Base-by-base conservation (phyloP, 306 rosid genomes). In the Citrullus mucosospermus region DNA sequence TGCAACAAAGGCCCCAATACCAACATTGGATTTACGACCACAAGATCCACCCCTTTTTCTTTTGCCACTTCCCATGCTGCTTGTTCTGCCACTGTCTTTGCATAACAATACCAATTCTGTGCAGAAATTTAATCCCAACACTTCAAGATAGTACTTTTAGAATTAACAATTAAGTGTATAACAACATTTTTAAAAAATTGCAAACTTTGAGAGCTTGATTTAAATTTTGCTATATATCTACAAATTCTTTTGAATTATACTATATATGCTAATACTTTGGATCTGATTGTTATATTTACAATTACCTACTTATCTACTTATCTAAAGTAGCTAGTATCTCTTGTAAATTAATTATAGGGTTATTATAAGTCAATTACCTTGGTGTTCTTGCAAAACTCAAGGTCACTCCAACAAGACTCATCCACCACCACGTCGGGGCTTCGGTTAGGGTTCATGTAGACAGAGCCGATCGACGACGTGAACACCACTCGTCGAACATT, bases 41-140 rank as follows among this genome's bases (percentile, higher is more conserved):
- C 92, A 77, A 95, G 68, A 54, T 91, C 96, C 63, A 95, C 90
- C 28, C 83, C 92, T 81, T 71, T 89, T 79, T 84, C 95, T 81
- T 85, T 82, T 3, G 98, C 90, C 72, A 77, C 76, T 0, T 84
- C 88, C 96, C 96, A 91, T 18, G 99, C 97, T 28, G 89, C 77
- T 77, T 88, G 82, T 84, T 95, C 99, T 4, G 99, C 97, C 85
- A 91, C 89, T 0, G 93, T 88, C 75, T 95, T 95, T 43, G 93
- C 97, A 71, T 89, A 91, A 75, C 97, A 92, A 78, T 95, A 95
- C 99, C 99, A 93, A 6, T 91, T 91, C 98, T 93, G 88, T 63
- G 1, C 5, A 28, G 1, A 3, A 51, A 4, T 51, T 51, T 51
- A 55, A 55, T 55, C 2, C 18, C 17, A 10, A 4, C 57, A 5